Percentiles rank a stretch among this genome's conserved stretches.
Evolutionary conservation across 345 rosid species (phyloP).

Genomic region (Populus tremula): DNA sequence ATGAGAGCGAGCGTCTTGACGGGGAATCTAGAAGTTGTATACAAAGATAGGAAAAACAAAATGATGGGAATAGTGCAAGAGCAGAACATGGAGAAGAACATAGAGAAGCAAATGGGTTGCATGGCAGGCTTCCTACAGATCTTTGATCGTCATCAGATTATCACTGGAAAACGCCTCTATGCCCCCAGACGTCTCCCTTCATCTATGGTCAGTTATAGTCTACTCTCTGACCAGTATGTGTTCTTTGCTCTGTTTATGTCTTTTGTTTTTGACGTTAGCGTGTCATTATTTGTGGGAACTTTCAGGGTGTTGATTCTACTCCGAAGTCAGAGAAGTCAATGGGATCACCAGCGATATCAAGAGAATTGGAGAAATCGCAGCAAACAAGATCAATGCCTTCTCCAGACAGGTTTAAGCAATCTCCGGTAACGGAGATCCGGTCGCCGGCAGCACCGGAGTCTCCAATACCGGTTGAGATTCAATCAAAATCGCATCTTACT

Average conservation of each 20-base stretch:
- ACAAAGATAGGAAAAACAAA: slow-evolving; percentile 8
- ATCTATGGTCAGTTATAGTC: slow-evolving; percentile 22
- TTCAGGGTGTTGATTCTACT: slow-evolving; percentile 39
- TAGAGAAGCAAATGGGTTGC: slow-evolving; percentile 84
- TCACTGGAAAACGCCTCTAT: slow-evolving; percentile 62
- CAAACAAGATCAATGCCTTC: slow-evolving; percentile 38
- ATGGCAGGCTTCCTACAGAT: slow-evolving; percentile 96
- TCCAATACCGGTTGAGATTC: slow-evolving; percentile 19
- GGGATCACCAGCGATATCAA: slow-evolving; percentile 33
- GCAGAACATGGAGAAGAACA: slow-evolving; percentile 54
- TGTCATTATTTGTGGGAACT: neutral
- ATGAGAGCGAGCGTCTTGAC: neutral
- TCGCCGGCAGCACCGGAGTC: slow-evolving; percentile 39
- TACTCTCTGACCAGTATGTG: no score
- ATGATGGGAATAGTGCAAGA: slow-evolving; percentile 49
- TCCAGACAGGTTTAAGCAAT: slow-evolving; percentile 43
- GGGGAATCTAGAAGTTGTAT: neutral
- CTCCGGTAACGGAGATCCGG: slow-evolving; percentile 37
- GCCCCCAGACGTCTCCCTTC: slow-evolving; percentile 62
- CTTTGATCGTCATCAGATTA: slow-evolving; percentile 75
- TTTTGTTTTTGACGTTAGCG: neutral
- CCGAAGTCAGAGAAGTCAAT: slow-evolving; percentile 27
- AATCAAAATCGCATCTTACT: slow-evolving; percentile 41
- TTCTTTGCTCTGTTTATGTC: neutral
- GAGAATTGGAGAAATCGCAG: slow-evolving; percentile 33